Evolutionary conservation across 179 eudicot genomes (phyloP), one percentile per base, ranked within the genome.

Genomic region (Silene noctiflora): DNA sequence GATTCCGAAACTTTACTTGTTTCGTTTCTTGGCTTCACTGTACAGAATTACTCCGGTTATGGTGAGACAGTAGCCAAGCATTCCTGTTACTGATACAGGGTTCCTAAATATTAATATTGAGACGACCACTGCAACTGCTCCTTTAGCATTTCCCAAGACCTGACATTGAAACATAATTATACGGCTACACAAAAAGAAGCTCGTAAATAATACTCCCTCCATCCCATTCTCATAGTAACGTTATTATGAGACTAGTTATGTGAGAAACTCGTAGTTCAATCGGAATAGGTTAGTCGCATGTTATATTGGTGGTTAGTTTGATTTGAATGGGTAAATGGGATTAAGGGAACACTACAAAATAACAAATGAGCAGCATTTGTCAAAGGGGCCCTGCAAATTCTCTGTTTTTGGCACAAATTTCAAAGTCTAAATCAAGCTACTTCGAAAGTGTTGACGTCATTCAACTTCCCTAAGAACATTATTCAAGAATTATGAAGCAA

Each of bases 71-170:
- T 87, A 87, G 22, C 90, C 90, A 4, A 85, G 81, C 87, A 87
- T 87, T 67, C 90, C 88, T 31, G 90, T 87, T 58, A 85, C 83
- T 64, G 90, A 87, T 64, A 85, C 85, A 2, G 90, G 90, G 74
- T 87, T 87, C 81, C 75, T 87, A 48, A 87, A 87, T 75, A 87
- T 87, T 77, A 87, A 82, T 69, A 87, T 87, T 25, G 90, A 87
- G 72, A 87, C 66, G 5, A 87, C 90, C 35, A 87, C 90, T 2
- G 90, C 90, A 33, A 87, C 90, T 35, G 90, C 90, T 69, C 90
- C 90, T 79, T 87, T 87, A 17, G 90, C 90, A 76, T 87, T 87
- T 73, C 90, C 90, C 67, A 87, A 72, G n/a, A 87, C 90, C 90
- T 87, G 84, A 69, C 25, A 56, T 4, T 17, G 16, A 25, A 64